These are phyloP conservation scores for Populus hybrid DNA, from an alignment of 441 rosid species.

Conservation along the genomic window DNA sequence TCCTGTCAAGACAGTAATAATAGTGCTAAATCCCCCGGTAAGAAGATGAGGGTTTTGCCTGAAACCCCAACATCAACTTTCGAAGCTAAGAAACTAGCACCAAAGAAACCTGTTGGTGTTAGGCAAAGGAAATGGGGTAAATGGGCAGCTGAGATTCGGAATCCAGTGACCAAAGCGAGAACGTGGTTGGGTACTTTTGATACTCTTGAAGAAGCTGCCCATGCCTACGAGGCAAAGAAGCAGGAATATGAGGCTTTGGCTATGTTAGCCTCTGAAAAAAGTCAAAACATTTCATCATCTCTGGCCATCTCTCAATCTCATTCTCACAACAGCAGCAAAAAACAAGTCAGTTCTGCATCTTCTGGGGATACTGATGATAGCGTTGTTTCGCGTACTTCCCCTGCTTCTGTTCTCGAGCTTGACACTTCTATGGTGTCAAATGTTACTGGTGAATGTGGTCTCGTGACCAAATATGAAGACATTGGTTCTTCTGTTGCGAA, in stretches of 20 bases:
- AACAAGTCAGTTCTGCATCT: constrained; percentile 12
- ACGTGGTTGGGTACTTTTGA: constrained; percentile 88
- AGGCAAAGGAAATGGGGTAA: constrained; percentile 97
- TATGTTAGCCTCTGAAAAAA: constrained; percentile 32
- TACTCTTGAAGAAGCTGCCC: constrained; percentile 81
- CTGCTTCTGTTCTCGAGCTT: constrained; percentile 39
- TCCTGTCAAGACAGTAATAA: constrained; percentile 51
- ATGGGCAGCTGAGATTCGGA: constrained; percentile 97
- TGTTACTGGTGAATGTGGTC: constrained; percentile 17
- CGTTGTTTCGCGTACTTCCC: constrained; percentile 46
- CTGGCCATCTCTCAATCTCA: constrained; percentile 19
- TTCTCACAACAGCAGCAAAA: background rate
- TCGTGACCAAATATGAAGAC: constrained; percentile 18
- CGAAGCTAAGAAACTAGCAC: background rate
- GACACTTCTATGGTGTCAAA: constrained; percentile 46
- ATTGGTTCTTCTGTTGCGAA: constrained; percentile 35
- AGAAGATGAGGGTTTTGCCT: constrained; percentile 30
- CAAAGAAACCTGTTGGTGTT: constrained; percentile 63
- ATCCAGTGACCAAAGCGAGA: constrained; percentile 65
- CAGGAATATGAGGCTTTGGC: constrained; percentile 53
- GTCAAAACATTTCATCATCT: constrained; percentile 24
- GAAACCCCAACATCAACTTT: constrained; percentile 21
- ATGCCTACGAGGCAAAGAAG: constrained; percentile 69
- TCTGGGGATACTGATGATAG: constrained; percentile 47
- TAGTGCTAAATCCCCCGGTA: constrained; percentile 31